Evolutionary conservation across 768 basidiomycete species (phyloP), one percentile per base, ranked within the genome.

Genomic region (Lentinus tigrinus): DNA sequence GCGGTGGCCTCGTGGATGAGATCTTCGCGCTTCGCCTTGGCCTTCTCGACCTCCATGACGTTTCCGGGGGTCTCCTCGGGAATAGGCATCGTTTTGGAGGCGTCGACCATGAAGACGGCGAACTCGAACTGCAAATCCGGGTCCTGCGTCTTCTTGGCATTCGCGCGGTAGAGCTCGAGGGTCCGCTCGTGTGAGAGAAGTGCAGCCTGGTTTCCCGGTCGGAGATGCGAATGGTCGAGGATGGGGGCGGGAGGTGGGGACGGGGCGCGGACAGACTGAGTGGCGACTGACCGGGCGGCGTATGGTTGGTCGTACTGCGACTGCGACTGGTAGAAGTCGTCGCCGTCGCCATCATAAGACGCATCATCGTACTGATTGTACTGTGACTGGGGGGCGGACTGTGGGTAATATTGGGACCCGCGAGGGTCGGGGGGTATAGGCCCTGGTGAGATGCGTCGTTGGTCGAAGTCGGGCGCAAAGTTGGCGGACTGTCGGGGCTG

Each of bases 71-170:
- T 87, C 16, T 76, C 81, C 3, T 75, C 76, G 4, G 92, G 91
- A 56, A 91, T 86, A 40, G 89, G 88, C 70, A 94, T 84, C 2
- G 89, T 85, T 74, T 96, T 97, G 48, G 94, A 91, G 48, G 95
- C 93, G 69, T 98, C 97, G 69, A 99, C 90, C 91, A 98, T 95
- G 81, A 98, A 98, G 9, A 95, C 93, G 39, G 96, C 93, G 65
- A 99, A 98, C 72, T 99, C 97, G 78, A 95, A 98, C 71, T 96
- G 95, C 55, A 98, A 78, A 67, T 98, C 93, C 0, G 96, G 95
- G 72, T 98, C 94, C 76, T 97, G 94, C 0, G 95, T 97, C 77
- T 98, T 98, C 78, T 96, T 97, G 31, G 96, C 97, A 73, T 99
- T 99, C 43, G 89, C 86, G 47, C 97, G 91, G 78, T 99, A 99